Percentiles rank a stretch among this genome's conserved stretches.
phyloP scores from a whole-genome alignment of 129 eudicot genomes.

The Centrapalus pauciflorus region DNA sequence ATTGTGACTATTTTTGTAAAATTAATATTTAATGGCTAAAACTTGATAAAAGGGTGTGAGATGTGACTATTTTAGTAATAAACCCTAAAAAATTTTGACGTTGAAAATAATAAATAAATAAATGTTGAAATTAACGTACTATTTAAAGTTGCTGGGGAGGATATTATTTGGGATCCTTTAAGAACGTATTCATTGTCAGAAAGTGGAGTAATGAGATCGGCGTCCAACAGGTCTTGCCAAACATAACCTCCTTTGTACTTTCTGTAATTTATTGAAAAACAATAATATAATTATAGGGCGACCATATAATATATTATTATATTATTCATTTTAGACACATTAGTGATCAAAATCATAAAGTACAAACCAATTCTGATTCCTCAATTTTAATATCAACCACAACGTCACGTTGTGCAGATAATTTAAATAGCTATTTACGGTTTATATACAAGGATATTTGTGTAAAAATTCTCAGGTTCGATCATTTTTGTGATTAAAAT shows the following conservation, averaged over 20 bases:
- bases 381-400: no score
- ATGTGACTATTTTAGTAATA: no score
- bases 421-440: no score
- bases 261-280: conserved; percentile 27
- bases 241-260: conserved; percentile 67
- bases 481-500: no score
- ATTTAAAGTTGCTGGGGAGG: conserved; percentile 18
- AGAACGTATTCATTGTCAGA: conserved; percentile 85
- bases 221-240: conserved; percentile 84
- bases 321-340: neutral
- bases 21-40: no score
- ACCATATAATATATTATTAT: no score
- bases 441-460: no score
- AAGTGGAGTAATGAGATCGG: conserved; percentile 76
- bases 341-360: neutral
- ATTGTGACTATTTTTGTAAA: no score
- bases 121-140: conserved; percentile 17
- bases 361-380: no score
- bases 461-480: no score
- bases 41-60: no score
- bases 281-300: neutral
- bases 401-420: no score
- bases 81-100: neutral
- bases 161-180: conserved; percentile 85
- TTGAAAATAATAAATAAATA: neutral